phyloP scores from a whole-genome alignment of 306 rosid species.

The Medicago lupulina region DNA sequence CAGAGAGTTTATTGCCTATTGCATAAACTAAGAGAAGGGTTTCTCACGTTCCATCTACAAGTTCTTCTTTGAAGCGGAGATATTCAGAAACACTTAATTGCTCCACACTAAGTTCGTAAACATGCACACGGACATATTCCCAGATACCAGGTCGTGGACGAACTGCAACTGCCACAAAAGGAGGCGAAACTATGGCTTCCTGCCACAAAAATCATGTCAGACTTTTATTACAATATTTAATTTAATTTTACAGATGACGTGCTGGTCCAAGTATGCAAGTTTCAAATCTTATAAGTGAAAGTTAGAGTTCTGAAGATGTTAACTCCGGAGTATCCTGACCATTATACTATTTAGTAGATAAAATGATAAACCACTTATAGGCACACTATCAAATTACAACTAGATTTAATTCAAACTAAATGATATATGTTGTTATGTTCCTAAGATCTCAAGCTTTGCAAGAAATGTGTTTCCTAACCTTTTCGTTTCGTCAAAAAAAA shows the following conservation, averaged over 20 bases:
- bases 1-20: not conserved
- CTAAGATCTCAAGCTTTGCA: not conserved
- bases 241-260: constrained; percentile 13
- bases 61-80: constrained; percentile 84
- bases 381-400: not conserved
- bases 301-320: not conserved
- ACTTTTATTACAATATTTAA: constrained; percentile 2
- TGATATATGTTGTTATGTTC: not conserved
- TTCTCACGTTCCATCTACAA: constrained; percentile 70
- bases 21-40: constrained; percentile 31
- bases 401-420: not conserved
- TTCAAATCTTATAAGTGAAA: not conserved
- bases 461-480: not conserved
- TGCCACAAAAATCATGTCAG: constrained; percentile 41
- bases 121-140: constrained; percentile 83
- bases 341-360: not conserved
- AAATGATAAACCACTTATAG: not conserved
- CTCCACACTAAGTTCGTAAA: constrained; percentile 81
- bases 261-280: not conserved
- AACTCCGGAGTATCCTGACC: not conserved
- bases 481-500: not conserved
- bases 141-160: constrained; percentile 96
- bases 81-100: constrained; percentile 79
- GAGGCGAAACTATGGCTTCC: constrained; percentile 79
- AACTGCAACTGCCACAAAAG: constrained; percentile 89